phyloP scores from a whole-genome alignment of 2,329 filamentous ascomycete genomes.

The Trichophaea hybrida region DNA sequence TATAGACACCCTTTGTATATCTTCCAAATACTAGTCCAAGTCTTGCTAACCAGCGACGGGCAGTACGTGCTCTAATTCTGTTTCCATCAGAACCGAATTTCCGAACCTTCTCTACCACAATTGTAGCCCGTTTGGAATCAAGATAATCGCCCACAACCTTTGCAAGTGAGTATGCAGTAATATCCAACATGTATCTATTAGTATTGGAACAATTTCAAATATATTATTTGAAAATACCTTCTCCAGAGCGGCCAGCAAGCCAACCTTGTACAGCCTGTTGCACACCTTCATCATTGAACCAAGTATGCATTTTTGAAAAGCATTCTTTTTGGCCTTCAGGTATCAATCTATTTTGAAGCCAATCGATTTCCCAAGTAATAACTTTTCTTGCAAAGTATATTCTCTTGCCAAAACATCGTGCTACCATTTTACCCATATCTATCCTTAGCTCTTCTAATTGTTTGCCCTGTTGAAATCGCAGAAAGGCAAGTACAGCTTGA shows the following conservation, averaged over 20 bases:
- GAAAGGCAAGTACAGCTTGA: slow-evolving; percentile 5
- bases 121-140: too few species aligned
- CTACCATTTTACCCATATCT: not conserved
- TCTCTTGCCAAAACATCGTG: slow-evolving; percentile 5
- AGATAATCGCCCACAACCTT: too few species aligned
- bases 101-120: too few species aligned
- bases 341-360: slow-evolving; percentile 2
- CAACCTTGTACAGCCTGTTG: slow-evolving; percentile 4
- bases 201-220: too few species aligned
- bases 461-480: slow-evolving; percentile 1
- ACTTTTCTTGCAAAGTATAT: slow-evolving; percentile 10
- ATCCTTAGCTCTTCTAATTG: not conserved
- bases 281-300: slow-evolving; percentile 13
- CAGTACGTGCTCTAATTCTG: too few species aligned
- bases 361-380: slow-evolving; percentile 3
- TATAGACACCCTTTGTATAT: too few species aligned
- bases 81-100: too few species aligned
- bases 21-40: too few species aligned
- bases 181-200: too few species aligned
- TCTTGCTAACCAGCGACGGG: too few species aligned
- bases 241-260: not conserved
- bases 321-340: not conserved
- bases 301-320: slow-evolving; percentile 6
- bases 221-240: too few species aligned
- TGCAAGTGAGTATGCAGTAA: too few species aligned